A percentile compares a stretch with the other conserved stretches of the same genome.
These are phyloP conservation scores for Leptosphaerulina australis DNA, from an alignment of 2,329 filamentous ascomycete species.

Conservation along the genomic window DNA sequence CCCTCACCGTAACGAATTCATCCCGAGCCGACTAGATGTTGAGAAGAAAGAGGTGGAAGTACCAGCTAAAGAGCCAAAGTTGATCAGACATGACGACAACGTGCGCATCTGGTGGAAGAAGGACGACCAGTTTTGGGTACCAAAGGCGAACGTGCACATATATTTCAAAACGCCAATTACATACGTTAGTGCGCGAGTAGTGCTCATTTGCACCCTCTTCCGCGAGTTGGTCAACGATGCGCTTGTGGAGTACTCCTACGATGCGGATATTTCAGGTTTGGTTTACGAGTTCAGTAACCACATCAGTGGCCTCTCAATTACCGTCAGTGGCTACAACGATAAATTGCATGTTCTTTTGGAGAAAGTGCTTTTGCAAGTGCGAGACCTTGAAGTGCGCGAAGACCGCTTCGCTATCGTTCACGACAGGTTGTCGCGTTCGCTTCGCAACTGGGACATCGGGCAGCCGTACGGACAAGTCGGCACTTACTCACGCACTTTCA, in stretches of 20 bases:
- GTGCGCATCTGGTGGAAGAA: constrained; percentile 97
- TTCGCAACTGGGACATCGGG: constrained; percentile 85
- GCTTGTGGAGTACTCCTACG: constrained; percentile 91
- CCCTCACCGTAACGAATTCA: constrained; percentile 93
- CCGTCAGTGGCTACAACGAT: constrained; percentile 91
- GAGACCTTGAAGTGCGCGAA: constrained; percentile 81
- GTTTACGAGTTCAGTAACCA: constrained; percentile 80
- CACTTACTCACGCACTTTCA: constrained; percentile 81
- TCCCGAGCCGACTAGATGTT: constrained; percentile 89
- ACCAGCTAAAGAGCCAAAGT: constrained; percentile 73
- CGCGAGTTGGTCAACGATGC: constrained; percentile 87
- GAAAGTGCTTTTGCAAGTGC: constrained; percentile 83
- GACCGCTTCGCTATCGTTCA: constrained; percentile 92
- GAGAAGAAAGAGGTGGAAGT: constrained; percentile 89
- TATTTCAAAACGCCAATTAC: constrained; percentile 79
- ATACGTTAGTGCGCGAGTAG: constrained; percentile 77
- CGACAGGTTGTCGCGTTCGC: constrained; percentile 75
- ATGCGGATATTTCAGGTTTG: constrained; percentile 89
- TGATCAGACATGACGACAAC: constrained; percentile 82
- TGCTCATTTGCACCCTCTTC: constrained; percentile 79
- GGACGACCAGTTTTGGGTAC: constrained; percentile 98
- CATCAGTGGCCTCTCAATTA: constrained; percentile 74
- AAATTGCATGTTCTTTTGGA: constrained; percentile 90
- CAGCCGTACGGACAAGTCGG: constrained; percentile 89
- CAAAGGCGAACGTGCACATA: constrained; percentile 85